phyloP scores from a whole-genome alignment of 495 filamentous ascomycete genomes.

The Neurospora sp. region DNA sequence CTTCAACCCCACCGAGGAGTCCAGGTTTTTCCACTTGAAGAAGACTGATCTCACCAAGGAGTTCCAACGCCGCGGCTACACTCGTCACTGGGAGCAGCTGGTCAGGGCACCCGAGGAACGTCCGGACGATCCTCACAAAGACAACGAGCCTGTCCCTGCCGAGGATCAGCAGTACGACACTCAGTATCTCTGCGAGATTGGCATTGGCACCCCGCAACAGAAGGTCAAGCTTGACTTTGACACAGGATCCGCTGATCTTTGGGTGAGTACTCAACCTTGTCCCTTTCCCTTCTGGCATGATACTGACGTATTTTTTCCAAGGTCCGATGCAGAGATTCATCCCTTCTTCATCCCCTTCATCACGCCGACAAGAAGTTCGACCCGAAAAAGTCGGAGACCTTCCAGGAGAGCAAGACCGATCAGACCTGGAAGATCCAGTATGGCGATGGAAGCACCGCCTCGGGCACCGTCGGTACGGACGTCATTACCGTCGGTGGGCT shows the following conservation, averaged over 20 bases:
- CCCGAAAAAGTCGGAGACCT: slow-evolving; percentile 52
- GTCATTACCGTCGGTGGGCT: slow-evolving; percentile 58
- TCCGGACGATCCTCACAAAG: background rate
- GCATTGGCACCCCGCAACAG: slow-evolving; percentile 61
- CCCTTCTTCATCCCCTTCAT: slow-evolving; percentile 23
- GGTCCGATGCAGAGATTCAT: slow-evolving; percentile 54
- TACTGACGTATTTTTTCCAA: slow-evolving; percentile 18
- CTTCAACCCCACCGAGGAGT: slow-evolving; percentile 53
- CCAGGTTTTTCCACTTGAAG: slow-evolving; percentile 40
- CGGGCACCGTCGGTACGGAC: slow-evolving; percentile 63
- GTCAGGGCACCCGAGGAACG: slow-evolving; percentile 21
- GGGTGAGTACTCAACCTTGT: slow-evolving; percentile 41
- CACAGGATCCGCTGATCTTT: slow-evolving; percentile 68
- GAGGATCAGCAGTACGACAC: slow-evolving; percentile 68
- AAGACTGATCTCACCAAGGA: slow-evolving; percentile 15
- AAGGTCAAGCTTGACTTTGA: slow-evolving; percentile 62
- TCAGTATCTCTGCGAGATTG: slow-evolving; percentile 56
- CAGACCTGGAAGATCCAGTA: slow-evolving; percentile 63
- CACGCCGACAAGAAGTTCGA: slow-evolving; percentile 45
- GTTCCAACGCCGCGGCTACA: slow-evolving; percentile 22
- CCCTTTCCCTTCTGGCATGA: background rate
- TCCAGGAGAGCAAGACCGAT: slow-evolving; percentile 40
- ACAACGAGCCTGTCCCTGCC: slow-evolving; percentile 38
- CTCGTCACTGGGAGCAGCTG: slow-evolving; percentile 34
- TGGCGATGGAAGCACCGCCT: slow-evolving; percentile 62